phyloP scores from a whole-genome alignment of 345 rosid species.

The Gossypium sturtianum region DNA sequence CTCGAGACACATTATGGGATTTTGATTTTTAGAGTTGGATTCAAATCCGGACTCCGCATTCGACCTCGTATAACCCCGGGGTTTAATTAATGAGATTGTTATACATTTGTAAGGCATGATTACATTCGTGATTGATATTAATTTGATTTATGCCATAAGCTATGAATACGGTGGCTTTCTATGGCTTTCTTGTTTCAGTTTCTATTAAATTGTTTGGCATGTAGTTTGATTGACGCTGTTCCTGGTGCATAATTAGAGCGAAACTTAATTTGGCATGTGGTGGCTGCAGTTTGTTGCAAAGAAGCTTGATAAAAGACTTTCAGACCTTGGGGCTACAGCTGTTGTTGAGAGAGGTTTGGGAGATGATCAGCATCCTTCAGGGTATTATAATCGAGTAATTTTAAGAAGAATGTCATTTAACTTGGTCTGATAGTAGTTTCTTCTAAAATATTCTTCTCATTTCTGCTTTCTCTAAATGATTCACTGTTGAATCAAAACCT shows the following conservation, averaged over 20 bases:
- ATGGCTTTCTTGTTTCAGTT: not conserved
- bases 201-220: not conserved
- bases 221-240: not conserved
- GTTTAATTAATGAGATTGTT: no score
- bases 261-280: constrained; percentile 12
- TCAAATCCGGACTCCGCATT: no score
- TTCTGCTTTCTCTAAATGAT: not conserved
- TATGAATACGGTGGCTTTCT: not conserved
- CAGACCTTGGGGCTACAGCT: constrained; percentile 68
- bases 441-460: not conserved
- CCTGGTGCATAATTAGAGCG: not conserved
- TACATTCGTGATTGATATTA: no score
- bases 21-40: no score
- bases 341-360: constrained; percentile 84
- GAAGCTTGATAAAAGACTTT: constrained; percentile 85
- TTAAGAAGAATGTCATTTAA: not conserved
- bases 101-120: no score
- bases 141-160: not conserved
- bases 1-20: no score
- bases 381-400: constrained; percentile 46
- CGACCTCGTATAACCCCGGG: no score
- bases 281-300: constrained; percentile 90
- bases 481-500: not conserved
- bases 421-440: not conserved
- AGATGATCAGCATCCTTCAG: constrained; percentile 95